Evolutionary conservation across 202 grass and related monocot genomes (phyloP).

Genomic region (Schoenoplectus triqueter): DNA sequence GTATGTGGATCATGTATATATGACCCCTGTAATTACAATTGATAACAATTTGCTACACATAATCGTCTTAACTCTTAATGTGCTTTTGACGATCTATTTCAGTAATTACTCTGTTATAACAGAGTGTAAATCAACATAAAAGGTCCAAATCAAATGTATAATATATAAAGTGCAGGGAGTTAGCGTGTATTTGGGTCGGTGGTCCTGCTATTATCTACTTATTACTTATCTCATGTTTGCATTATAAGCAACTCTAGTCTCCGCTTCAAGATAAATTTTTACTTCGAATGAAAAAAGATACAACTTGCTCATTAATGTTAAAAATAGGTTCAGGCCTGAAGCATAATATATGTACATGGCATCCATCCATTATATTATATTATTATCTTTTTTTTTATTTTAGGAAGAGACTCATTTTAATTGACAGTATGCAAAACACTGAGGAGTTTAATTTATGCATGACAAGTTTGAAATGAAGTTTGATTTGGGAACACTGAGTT

Average conservation of each 20-base stretch:
- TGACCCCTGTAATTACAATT: background rate
- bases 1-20: too few species aligned
- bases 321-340: background rate
- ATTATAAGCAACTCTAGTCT: conserved; percentile 20
- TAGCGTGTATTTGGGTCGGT: background rate
- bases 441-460: background rate
- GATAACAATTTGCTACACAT: background rate
- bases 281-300: background rate
- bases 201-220: background rate
- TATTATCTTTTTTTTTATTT: background rate
- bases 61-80: background rate
- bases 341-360: background rate
- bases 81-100: background rate
- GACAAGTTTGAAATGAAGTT: background rate
- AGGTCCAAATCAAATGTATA: background rate
- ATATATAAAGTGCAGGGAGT: background rate
- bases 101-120: background rate
- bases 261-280: background rate
- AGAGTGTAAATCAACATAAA: background rate
- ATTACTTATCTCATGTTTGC: background rate
- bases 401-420: background rate
- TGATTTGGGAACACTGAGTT: background rate
- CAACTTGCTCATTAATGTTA: background rate
- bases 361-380: background rate
- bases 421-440: background rate